Evolutionary conservation across 2,329 filamentous ascomycete genomes (phyloP).

Genomic region (Fusarium veterinarium): DNA sequence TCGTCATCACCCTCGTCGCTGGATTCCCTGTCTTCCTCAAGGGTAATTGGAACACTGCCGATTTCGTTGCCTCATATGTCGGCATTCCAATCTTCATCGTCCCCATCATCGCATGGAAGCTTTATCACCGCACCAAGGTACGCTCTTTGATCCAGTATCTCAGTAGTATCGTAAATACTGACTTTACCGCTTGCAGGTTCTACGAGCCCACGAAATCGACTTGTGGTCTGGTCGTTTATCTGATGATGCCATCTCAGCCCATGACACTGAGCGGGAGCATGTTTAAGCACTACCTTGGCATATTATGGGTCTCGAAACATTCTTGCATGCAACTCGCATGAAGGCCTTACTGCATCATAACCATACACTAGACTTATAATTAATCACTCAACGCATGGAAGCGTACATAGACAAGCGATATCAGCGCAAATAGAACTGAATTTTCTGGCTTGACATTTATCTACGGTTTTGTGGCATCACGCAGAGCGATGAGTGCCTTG

Average conservation of each 20-base stretch:
- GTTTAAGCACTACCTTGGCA: neutral
- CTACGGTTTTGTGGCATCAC: rapidly evolving
- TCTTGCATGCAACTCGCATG: rapidly evolving
- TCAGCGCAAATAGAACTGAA: neutral
- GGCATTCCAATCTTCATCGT: conserved; percentile 70
- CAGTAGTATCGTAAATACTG: neutral
- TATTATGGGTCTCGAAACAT: rapidly evolving
- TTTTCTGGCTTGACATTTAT: neutral
- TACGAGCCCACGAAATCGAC: conserved; percentile 63
- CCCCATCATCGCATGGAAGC: conserved; percentile 72
- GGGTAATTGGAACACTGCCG: conserved; percentile 68
- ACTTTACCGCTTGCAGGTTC: conserved; percentile 32
- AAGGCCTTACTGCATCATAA: rapidly evolving
- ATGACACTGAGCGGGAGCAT: neutral
- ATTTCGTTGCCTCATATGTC: conserved; percentile 75
- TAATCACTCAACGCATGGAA: neutral
- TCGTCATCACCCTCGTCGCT: conserved; percentile 75
- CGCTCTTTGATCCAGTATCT: neutral
- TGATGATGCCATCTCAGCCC: conserved; percentile 5
- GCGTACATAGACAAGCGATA: neutral
- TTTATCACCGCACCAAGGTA: conserved; percentile 44
- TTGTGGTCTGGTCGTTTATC: conserved; percentile 48
- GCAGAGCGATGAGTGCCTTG: neutral
- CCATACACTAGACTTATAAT: neutral
- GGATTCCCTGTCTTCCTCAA: conserved; percentile 81